Evolutionary conservation across 805 yeast genomes (phyloP).

Genomic region (Yamadazyma akitaensis): DNA sequence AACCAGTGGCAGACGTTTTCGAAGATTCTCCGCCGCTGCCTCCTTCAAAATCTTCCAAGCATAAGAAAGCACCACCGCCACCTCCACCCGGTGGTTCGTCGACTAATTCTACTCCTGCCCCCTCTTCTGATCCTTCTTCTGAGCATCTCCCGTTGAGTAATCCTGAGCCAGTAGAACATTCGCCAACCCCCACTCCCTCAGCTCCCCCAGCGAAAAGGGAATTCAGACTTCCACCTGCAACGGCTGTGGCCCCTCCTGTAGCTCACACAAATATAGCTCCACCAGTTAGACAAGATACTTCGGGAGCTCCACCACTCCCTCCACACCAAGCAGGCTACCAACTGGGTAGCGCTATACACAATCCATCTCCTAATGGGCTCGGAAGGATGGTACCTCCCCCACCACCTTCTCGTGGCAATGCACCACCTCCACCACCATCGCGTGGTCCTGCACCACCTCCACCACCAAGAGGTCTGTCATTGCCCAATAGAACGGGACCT

Average conservation of each 20-base stretch:
- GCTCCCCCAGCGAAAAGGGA: conserved; percentile 13
- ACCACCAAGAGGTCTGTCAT: conserved; percentile 11
- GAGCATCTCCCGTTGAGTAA: neutral
- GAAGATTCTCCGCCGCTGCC: neutral
- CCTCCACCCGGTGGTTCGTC: conserved; percentile 29
- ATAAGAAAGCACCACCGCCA: conserved; percentile 38
- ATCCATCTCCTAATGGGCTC: neutral
- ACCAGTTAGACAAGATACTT: conserved; percentile 9
- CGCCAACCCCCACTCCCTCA: conserved; percentile 14
- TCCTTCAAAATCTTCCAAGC: conserved; percentile 12
- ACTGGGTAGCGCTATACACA: neutral
- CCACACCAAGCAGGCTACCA: conserved; percentile 4
- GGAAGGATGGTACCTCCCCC: conserved; percentile 27
- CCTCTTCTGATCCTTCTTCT: conserved; percentile 13
- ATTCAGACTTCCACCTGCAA: conserved; percentile 38
- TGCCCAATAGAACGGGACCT: conserved; percentile 11
- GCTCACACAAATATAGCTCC: conserved; percentile 18
- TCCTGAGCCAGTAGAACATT: conserved; percentile 14
- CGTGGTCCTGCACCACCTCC: conserved; percentile 14
- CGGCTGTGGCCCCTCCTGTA: conserved; percentile 29
- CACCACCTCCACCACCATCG: conserved; percentile 14
- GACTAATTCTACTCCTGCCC: conserved; percentile 13
- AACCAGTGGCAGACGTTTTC: neutral
- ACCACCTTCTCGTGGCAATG: conserved; percentile 13
- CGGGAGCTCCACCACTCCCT: conserved; percentile 20